Percentiles rank a stretch among this genome's conserved stretches.
phyloP scores from a whole-genome alignment of 2,329 filamentous ascomycete species.

The Cladosporium halotolerans region DNA sequence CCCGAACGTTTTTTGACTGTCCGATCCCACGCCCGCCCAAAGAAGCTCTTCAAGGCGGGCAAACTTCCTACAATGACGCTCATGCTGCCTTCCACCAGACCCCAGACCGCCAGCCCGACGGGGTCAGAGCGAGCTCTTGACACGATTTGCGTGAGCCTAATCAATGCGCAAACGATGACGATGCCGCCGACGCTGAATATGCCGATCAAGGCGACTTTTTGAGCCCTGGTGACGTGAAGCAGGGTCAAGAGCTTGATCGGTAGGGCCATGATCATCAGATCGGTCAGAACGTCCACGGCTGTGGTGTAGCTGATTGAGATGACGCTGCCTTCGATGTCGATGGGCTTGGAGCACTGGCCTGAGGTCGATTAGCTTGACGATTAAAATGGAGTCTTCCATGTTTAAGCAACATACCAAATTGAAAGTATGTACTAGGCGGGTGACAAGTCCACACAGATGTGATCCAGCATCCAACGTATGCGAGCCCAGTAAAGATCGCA shows the following conservation, averaged over 20 bases:
- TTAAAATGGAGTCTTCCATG: background rate
- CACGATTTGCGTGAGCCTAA: slow-evolving; percentile 2
- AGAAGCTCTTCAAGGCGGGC: slow-evolving; percentile 4
- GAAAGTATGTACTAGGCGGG: slow-evolving; percentile 4
- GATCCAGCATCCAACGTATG: slow-evolving; percentile 6
- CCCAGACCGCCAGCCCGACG: slow-evolving; percentile 5
- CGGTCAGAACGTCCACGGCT: slow-evolving; percentile 7
- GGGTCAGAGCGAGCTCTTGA: slow-evolving; percentile 2
- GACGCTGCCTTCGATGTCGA: slow-evolving; percentile 6
- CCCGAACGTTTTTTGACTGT: background rate
- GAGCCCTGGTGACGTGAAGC: background rate
- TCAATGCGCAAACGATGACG: slow-evolving; percentile 3
- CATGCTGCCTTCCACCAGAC: slow-evolving; percentile 6
- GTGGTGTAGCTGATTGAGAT: slow-evolving; percentile 9
- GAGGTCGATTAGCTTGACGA: background rate
- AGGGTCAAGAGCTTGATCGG: slow-evolving; percentile 5
- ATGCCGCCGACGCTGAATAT: slow-evolving; percentile 5
- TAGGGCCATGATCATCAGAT: slow-evolving; percentile 9
- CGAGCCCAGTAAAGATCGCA: background rate
- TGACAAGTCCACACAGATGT: slow-evolving; percentile 5
- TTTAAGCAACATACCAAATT: background rate
- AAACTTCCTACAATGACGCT: slow-evolving; percentile 5
- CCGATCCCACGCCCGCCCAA: slow-evolving; percentile 5
- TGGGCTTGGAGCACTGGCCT: slow-evolving; percentile 6
- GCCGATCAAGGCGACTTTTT: background rate